Evolutionary conservation across 805 yeast genomes (phyloP).

Genomic region (Candida jianshihensis): DNA sequence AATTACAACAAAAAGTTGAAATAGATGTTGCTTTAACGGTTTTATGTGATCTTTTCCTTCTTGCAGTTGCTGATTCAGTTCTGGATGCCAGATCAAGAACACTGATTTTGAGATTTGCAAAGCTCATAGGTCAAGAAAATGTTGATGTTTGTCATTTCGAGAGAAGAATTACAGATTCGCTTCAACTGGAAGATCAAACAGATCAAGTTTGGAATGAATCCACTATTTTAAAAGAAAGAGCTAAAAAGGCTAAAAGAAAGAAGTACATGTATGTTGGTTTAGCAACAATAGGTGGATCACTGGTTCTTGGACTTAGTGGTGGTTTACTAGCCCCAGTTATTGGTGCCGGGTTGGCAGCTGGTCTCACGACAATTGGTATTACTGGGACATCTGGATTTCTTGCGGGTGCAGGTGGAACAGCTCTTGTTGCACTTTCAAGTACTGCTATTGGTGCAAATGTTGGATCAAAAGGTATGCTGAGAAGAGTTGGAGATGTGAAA

Average conservation of each 20-base stretch:
- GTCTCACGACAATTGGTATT: constrained; percentile 89
- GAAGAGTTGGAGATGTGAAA: constrained; percentile 84
- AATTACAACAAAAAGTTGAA: constrained; percentile 33
- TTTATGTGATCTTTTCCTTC: constrained; percentile 80
- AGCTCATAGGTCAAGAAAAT: constrained; percentile 45
- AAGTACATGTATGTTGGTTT: constrained; percentile 84
- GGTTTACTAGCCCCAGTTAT: constrained; percentile 96
- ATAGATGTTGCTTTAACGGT: constrained; percentile 91
- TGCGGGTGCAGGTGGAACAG: constrained; percentile 96
- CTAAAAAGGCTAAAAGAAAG: constrained; percentile 56
- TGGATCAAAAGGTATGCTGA: constrained; percentile 78
- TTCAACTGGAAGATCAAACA: constrained; percentile 79
- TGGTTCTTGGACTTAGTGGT: constrained; percentile 90
- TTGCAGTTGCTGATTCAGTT: constrained; percentile 72
- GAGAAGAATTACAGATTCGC: constrained; percentile 79
- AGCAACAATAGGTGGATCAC: constrained; percentile 94
- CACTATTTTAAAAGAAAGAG: constrained; percentile 61
- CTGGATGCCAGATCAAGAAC: constrained; percentile 89
- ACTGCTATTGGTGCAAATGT: constrained; percentile 86
- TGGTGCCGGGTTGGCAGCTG: constrained; percentile 98
- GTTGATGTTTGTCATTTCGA: constrained; percentile 85
- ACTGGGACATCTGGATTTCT: constrained; percentile 88
- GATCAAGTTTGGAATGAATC: constrained; percentile 73
- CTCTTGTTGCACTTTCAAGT: constrained; percentile 87
- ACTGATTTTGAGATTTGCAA: constrained; percentile 63